Evolutionary conservation across 208 protist genomes (phyloP).

Genomic region (Jaenimonas drosophilae): DNA sequence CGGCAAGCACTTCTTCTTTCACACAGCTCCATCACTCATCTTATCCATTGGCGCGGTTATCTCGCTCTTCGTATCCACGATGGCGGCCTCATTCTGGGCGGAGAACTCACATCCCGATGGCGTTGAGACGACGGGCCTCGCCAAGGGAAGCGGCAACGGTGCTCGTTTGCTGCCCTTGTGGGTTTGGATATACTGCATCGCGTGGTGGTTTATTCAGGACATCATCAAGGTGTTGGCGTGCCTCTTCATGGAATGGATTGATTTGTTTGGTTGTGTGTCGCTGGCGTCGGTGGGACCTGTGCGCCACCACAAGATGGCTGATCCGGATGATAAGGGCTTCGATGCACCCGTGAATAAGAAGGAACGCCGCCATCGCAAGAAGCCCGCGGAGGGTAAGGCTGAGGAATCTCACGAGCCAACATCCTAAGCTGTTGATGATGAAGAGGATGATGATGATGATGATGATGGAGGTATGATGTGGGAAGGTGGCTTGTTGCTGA

Average conservation of each 20-base stretch:
- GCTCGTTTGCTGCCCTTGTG: slow-evolving; percentile 71
- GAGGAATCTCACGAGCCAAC: too few species aligned
- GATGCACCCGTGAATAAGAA: too few species aligned
- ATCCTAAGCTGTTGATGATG: too few species aligned
- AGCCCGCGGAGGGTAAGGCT: too few species aligned
- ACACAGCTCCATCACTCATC: slow-evolving; percentile 35
- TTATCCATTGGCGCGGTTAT: slow-evolving; percentile 54
- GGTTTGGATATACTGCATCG: slow-evolving; percentile 88
- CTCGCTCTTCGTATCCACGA: slow-evolving; percentile 60
- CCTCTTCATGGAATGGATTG: slow-evolving; percentile 50
- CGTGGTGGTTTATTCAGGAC: slow-evolving; percentile 88
- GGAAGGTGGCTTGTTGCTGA: too few species aligned
- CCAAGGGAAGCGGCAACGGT: slow-evolving; percentile 24
- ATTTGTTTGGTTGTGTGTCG: slow-evolving; percentile 67
- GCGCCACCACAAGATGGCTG: too few species aligned
- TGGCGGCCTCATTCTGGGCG: slow-evolving; percentile 70
- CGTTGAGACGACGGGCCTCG: slow-evolving; percentile 67
- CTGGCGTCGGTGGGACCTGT: neutral
- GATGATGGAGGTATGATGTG: too few species aligned
- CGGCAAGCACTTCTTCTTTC: slow-evolving; percentile 63
- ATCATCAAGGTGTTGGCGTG: slow-evolving; percentile 65
- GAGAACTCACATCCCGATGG: slow-evolving; percentile 34
- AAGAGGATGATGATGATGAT: too few species aligned
- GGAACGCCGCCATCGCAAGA: too few species aligned
- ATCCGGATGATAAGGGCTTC: too few species aligned